Evolutionary conservation across 306 rosid genomes (phyloP), one percentile per base, ranked within the genome.

Genomic region (Cicer yamashitae): DNA sequence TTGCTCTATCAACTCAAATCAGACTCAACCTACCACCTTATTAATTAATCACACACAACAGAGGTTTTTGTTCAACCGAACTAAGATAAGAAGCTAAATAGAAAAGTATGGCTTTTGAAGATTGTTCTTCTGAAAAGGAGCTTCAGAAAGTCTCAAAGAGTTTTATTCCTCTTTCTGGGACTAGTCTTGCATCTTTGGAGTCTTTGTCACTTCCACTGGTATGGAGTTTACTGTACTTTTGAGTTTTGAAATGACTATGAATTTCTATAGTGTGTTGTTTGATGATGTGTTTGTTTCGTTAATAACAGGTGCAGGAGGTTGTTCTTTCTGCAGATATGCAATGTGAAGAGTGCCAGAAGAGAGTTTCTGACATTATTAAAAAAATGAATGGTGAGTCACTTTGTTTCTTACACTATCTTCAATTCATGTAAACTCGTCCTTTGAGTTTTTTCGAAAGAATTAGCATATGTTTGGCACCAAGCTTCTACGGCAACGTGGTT

Each of bases 271-370:
- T 67, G 8, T 67, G 48, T n/a, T 34, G 40, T 5, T 15, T 82
- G 14, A 41, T 8, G 12, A 38, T 38, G 34, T 53, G 51, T 30
- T 64, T 61, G 38, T 69, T 76, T 10, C 48, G 71, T 15, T 71
- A 66, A 61, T 20, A 61, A 8, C 86, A 92, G 96, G 86, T 90
- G 17, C 97, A 92, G 61, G 90, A 92, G 78, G 85, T 92, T 78
- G 97, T 92, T 67, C 84, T 92, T 44, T 84, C 87, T 2, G 93
- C 93, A 18, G 97, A 92, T 80, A 79, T 92, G 75, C 76, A 86
- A 46, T 92, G 97, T 66, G 67, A 85, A 12, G 81, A 82, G 17
- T 92, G 97, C 80, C 96, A 84, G 75, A 88, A 86, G 86, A 87
- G 97, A 79, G 89, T 90, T n/a, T 80, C 94, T 46, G 89, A 90